A percentile compares a stretch with the other conserved stretches of the same genome.
phyloP scores from a whole-genome alignment of 202 grass and related monocot species.

The Eragrostis tef region DNA sequence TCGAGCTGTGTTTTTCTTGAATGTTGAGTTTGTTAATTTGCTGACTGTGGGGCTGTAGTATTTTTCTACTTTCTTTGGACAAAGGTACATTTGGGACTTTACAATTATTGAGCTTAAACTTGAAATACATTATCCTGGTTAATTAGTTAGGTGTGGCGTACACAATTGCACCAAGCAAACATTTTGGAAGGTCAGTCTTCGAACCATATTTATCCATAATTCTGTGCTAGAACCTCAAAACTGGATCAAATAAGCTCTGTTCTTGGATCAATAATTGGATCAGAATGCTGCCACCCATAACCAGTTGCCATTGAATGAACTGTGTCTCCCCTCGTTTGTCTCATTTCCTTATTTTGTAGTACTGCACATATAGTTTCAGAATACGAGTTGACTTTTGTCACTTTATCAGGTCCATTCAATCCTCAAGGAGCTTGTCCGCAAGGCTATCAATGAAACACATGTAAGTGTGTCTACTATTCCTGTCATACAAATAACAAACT shows the following conservation, averaged over 20 bases:
- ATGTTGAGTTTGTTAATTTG: neutral
- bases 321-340: neutral
- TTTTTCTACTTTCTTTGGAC: slow-evolving; percentile 2
- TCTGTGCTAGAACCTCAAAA: neutral
- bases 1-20: neutral
- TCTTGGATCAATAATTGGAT: neutral
- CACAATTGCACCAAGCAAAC: neutral
- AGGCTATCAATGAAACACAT: slow-evolving; percentile 87
- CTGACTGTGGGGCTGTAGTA: neutral
- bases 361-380: slow-evolving; percentile 5
- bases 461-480: slow-evolving; percentile 50
- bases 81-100: neutral
- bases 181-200: neutral
- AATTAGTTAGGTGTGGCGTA: neutral
- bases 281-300: neutral
- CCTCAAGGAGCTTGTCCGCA: slow-evolving; percentile 94
- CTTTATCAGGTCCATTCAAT: slow-evolving; percentile 87
- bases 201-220: neutral
- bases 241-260: neutral
- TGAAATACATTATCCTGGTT: too few species aligned
- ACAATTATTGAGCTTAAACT: too few species aligned
- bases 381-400: slow-evolving; percentile 12
- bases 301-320: neutral
- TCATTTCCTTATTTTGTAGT: slow-evolving; percentile 24
- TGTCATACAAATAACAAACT: neutral